These are phyloP conservation scores for Yamadazyma spencermartinsiae DNA, from an alignment of 1,139 yeast species.

Conservation along the genomic window DNA sequence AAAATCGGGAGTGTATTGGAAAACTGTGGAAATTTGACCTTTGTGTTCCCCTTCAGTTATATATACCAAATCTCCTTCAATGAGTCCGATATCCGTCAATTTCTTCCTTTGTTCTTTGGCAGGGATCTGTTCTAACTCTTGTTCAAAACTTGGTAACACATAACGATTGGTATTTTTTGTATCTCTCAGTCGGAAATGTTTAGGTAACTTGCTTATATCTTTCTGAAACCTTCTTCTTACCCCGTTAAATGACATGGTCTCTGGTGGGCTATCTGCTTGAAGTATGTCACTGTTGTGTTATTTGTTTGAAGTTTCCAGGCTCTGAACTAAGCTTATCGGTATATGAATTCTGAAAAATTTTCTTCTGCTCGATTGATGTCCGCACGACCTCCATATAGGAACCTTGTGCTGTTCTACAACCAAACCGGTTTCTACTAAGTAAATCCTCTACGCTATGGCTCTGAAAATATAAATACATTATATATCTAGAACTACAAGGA, in stretches of 20 bases:
- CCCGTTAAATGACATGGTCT: slow-evolving; percentile 38
- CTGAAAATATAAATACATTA: too few relatives aligned
- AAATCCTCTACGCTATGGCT: too few relatives aligned
- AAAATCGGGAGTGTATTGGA: slow-evolving; percentile 29
- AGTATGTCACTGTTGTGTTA: background rate
- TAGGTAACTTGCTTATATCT: slow-evolving; percentile 36
- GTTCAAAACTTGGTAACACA: slow-evolving; percentile 40
- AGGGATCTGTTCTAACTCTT: slow-evolving; percentile 24
- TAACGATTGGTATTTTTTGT: slow-evolving; percentile 26
- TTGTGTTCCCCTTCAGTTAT: slow-evolving; percentile 67
- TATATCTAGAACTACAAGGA: slow-evolving; percentile 2
- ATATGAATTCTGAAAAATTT: background rate
- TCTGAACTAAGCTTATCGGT: background rate
- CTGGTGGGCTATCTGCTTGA: too few relatives aligned
- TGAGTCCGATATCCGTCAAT: slow-evolving; percentile 35
- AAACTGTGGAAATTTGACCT: slow-evolving; percentile 66
- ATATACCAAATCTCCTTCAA: slow-evolving; percentile 46
- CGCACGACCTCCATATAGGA: background rate
- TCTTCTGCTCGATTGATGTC: background rate
- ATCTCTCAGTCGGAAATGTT: slow-evolving; percentile 29
- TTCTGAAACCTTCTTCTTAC: slow-evolving; percentile 39
- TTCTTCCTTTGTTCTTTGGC: slow-evolving; percentile 28
- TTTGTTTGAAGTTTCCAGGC: background rate
- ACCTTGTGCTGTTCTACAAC: too few relatives aligned
- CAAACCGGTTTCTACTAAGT: too few relatives aligned